These are phyloP conservation scores for Pulicaria dysenterica DNA, from an alignment of 129 eudicot species.

Conservation along the genomic window DNA sequence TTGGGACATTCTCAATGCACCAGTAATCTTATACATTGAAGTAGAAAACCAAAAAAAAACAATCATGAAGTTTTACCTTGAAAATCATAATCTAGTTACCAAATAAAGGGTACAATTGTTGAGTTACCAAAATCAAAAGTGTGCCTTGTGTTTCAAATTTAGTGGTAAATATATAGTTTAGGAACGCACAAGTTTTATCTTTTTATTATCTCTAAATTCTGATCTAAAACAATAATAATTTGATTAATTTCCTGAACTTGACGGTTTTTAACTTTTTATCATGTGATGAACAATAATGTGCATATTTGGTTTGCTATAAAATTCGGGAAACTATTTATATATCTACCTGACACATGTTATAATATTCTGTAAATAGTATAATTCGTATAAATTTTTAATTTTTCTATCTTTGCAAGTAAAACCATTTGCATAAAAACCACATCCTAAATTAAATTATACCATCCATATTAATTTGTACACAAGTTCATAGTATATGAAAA, in stretches of 20 bases:
- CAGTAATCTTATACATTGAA: no score
- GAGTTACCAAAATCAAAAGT: constrained; percentile 20
- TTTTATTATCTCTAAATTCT: background rate
- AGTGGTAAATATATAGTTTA: constrained; percentile 4
- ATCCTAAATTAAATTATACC: constrained; percentile 1
- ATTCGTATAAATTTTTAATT: background rate
- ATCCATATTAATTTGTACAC: background rate
- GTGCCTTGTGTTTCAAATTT: background rate
- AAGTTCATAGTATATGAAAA: background rate
- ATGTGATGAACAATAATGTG: constrained; percentile 22
- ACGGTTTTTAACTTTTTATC: constrained; percentile 28
- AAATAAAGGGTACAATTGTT: constrained; percentile 1
- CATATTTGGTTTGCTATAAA: constrained; percentile 19
- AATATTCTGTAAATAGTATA: background rate
- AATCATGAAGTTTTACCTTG: no score
- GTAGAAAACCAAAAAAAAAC: no score
- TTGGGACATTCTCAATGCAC: no score
- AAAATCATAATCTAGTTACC: background rate
- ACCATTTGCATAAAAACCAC: background rate
- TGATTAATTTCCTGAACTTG: constrained; percentile 14
- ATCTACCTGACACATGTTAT: background rate
- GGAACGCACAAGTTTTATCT: constrained; percentile 11
- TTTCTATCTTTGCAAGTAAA: background rate
- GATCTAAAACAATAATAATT: constrained; percentile 25
- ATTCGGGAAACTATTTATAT: background rate